These are phyloP conservation scores for Penicillium ucsense DNA, from an alignment of 495 filamentous ascomycete genomes.

Conservation along the genomic window DNA sequence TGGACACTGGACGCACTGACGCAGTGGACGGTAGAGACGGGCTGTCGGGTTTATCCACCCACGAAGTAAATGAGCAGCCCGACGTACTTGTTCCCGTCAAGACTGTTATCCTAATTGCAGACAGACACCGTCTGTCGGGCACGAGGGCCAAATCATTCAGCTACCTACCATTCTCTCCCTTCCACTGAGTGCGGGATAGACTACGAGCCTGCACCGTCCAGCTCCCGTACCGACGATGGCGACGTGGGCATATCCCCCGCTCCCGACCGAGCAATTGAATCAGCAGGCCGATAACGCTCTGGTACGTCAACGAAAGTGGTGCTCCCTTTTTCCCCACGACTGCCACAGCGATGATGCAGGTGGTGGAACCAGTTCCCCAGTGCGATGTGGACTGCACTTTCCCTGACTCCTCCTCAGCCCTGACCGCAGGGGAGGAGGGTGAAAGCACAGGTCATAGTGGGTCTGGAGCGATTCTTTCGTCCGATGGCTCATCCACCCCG, in stretches of 20 bases:
- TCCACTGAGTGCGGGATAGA: neutral
- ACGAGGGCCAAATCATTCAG: neutral
- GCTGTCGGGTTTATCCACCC: no score
- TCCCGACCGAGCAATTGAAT: conserved; percentile 53
- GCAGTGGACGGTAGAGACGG: no score
- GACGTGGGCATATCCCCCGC: conserved; percentile 66
- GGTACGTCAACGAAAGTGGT: conserved; percentile 34
- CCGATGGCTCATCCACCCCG: conserved; percentile 5
- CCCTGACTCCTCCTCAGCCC: neutral
- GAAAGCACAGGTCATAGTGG: conserved; percentile 5
- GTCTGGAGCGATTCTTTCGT: conserved; percentile 11
- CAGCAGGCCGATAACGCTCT: conserved; percentile 57
- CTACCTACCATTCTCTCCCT: neutral
- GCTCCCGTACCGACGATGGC: conserved; percentile 44
- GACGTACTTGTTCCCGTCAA: no score
- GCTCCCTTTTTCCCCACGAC: neutral
- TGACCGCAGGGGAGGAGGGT: no score
- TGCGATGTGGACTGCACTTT: neutral
- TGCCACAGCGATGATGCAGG: conserved; percentile 1
- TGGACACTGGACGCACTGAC: no score
- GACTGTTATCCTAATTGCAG: no score
- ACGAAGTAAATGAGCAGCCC: no score
- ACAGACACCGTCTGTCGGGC: no score
- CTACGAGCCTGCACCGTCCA: neutral
- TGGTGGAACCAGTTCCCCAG: neutral